Evolutionary conservation across 495 filamentous ascomycete species (phyloP).

Genomic region (Hyaloscypha hepaticicola): DNA sequence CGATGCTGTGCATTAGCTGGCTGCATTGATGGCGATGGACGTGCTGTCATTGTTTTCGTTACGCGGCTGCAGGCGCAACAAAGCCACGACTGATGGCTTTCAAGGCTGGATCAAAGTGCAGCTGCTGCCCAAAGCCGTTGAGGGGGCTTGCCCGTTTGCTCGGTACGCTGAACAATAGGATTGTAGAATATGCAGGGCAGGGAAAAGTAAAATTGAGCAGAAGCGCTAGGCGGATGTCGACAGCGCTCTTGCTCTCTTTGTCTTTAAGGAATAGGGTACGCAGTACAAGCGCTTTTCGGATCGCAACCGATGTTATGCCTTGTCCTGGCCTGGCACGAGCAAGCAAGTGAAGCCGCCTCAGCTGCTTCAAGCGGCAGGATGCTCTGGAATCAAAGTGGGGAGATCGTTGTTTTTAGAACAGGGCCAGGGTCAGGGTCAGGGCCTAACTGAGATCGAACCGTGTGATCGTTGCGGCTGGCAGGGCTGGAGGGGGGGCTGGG

Average conservation of each 20-base stretch:
- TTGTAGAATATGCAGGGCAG: neutral
- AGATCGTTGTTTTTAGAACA: neutral
- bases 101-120: neutral
- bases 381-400: slow-evolving; percentile 6
- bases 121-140: slow-evolving; percentile 14
- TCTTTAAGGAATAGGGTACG: slow-evolving; percentile 4
- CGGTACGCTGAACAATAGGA: neutral
- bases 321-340: neutral
- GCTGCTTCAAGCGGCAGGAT: neutral
- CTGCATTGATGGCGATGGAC: slow-evolving; percentile 17
- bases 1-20: slow-evolving; percentile 31
- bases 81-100: slow-evolving; percentile 11
- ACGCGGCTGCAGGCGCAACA: slow-evolving; percentile 4
- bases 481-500: slow-evolving; percentile 2
- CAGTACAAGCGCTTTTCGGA: slow-evolving; percentile 21
- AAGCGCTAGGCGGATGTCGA: slow-evolving; percentile 8
- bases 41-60: slow-evolving; percentile 26
- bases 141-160: slow-evolving; percentile 14
- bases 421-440: neutral
- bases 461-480: slow-evolving; percentile 18
- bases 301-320: slow-evolving; percentile 30
- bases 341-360: neutral
- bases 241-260: neutral
- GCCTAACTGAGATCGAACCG: neutral
- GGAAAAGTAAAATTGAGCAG: neutral